A percentile compares a stretch with the other conserved stretches of the same genome.
Evolutionary conservation across 371 early-diverging fungal genomes (phyloP).

Genomic region (Mortierella sp.): DNA sequence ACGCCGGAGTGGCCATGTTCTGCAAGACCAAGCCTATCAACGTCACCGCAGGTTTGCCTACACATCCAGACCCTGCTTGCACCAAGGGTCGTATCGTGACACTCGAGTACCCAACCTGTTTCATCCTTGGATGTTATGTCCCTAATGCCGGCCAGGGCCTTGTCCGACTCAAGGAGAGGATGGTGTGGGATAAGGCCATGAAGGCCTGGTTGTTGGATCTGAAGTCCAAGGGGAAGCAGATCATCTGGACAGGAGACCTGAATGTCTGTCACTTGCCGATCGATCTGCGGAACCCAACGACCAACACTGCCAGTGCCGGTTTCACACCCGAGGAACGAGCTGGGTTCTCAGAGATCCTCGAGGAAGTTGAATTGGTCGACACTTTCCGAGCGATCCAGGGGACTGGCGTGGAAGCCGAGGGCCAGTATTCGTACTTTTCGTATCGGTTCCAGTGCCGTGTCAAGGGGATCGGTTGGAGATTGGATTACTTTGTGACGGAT

Average conservation of each 20-base stretch:
- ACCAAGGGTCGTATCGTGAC: slow-evolving; percentile 85
- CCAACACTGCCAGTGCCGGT: slow-evolving; percentile 84
- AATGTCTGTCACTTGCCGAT: slow-evolving; percentile 90
- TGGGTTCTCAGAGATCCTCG: slow-evolving; percentile 77
- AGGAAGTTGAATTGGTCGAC: slow-evolving; percentile 76
- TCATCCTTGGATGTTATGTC: slow-evolving; percentile 84
- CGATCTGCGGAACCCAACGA: slow-evolving; percentile 87
- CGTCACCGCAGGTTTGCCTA: slow-evolving; percentile 74
- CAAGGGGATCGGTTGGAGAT: slow-evolving; percentile 89
- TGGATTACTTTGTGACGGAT: slow-evolving; percentile 90
- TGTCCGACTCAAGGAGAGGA: slow-evolving; percentile 73
- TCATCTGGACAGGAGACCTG: slow-evolving; percentile 91
- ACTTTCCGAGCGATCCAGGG: slow-evolving; percentile 75
- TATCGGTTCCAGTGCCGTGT: slow-evolving; percentile 81
- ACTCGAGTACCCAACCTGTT: slow-evolving; percentile 75
- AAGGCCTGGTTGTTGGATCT: slow-evolving; percentile 75
- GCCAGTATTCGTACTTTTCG: slow-evolving; percentile 86
- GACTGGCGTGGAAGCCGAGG: slow-evolving; percentile 73
- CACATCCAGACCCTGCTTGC: slow-evolving; percentile 57
- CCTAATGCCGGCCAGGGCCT: slow-evolving; percentile 88
- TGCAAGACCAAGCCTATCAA: slow-evolving; percentile 83
- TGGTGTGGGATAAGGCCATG: slow-evolving; percentile 79
- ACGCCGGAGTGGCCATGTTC: slow-evolving; percentile 86
- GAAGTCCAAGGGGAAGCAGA: slow-evolving; percentile 77
- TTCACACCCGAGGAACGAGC: slow-evolving; percentile 89